Conservation (phyloP, 2,329 filamentous ascomycete species). For the Aspergillus flavus region DNA sequence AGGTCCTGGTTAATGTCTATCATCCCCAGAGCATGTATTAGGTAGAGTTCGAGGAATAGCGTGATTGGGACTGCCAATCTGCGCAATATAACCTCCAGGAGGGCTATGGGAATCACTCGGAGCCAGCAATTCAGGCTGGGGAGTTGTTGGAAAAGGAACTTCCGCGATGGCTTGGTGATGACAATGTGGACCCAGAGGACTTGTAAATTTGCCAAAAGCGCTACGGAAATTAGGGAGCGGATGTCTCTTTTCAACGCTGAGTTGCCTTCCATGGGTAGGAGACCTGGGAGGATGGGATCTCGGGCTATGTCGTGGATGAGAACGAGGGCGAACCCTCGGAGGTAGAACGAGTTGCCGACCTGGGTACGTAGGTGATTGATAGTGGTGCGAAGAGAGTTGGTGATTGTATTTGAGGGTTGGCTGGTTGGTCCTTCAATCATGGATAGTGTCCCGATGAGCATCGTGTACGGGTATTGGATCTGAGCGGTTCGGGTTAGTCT, state of each 20-base stretch:
- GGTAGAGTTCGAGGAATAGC: neutral
- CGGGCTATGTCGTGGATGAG: conserved; percentile 1
- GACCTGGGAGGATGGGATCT: neutral
- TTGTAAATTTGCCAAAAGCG: neutral
- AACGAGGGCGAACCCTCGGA: neutral
- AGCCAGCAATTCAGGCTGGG: neutral
- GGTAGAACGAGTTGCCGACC: neutral
- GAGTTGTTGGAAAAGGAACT: neutral
- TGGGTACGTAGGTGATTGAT: neutral
- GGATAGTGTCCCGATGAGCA: neutral
- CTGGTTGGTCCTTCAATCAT: neutral
- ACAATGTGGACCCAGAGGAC: conserved; percentile 1
- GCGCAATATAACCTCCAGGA: neutral
- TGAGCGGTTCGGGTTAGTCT: neutral
- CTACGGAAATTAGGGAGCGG: neutral
- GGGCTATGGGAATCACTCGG: neutral
- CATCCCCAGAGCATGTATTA: neutral
- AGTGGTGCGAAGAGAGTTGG: neutral
- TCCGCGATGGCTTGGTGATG: neutral
- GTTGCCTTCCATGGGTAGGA: neutral
- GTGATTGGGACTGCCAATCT: neutral
- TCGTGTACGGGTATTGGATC: neutral
- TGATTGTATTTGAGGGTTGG: neutral
- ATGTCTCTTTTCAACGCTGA: neutral
- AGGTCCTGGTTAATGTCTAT: neutral